These are phyloP conservation scores for Aleurites moluccanus DNA, from an alignment of 441 rosid genomes.

Conservation along the genomic window DNA sequence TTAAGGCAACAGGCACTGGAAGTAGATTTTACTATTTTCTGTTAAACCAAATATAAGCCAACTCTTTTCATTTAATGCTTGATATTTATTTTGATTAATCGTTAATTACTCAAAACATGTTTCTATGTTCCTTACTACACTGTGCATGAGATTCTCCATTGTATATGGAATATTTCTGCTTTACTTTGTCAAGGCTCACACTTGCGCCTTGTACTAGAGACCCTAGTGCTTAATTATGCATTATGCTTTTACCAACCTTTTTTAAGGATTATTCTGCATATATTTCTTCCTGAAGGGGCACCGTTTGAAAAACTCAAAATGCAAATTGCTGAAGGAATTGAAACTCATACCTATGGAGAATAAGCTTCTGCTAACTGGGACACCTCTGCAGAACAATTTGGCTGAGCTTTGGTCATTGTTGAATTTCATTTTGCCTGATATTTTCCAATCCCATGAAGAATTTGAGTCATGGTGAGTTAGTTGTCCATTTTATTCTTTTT, in stretches of 20 bases:
- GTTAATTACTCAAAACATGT: no score
- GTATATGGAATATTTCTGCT: neutral
- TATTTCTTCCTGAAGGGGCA: conserved; percentile 64
- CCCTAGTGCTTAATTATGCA: neutral
- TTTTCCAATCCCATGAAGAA: conserved; percentile 89
- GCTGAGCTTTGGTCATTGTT: conserved; percentile 97
- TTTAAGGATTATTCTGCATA: conserved; percentile 15
- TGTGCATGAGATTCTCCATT: neutral
- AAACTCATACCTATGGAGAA: conserved; percentile 54
- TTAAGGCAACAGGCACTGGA: neutral
- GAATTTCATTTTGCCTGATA: conserved; percentile 93
- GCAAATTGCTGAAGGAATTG: conserved; percentile 77
- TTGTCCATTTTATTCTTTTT: neutral
- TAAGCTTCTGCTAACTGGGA: conserved; percentile 92
- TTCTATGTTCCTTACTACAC: neutral
- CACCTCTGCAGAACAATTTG: conserved; percentile 94
- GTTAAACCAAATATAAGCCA: neutral
- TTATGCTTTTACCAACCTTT: neutral
- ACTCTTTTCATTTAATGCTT: neutral
- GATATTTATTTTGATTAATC: neutral
- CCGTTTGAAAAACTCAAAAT: conserved; percentile 82
- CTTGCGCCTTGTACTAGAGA: neutral
- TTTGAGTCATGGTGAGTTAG: conserved; percentile 84
- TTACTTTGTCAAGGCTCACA: neutral
- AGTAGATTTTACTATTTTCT: neutral